These are phyloP conservation scores for Croton laevigatus DNA, from an alignment of 441 rosid species.

Conservation along the genomic window DNA sequence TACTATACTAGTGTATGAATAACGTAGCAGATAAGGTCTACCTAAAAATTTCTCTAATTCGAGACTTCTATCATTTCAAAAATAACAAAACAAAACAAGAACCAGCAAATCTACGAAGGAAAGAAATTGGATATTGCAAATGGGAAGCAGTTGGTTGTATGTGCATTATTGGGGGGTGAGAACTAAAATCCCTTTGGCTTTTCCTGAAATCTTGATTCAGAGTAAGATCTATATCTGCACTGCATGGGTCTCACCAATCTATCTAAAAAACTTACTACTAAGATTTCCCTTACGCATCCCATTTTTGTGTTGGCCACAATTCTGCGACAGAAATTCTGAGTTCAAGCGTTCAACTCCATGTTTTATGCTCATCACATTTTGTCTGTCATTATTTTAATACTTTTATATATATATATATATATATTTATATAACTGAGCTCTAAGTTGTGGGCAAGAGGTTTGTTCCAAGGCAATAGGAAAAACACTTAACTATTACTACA, in stretches of 20 bases:
- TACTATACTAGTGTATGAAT: no score
- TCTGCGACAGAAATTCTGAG: slow-evolving; percentile 32
- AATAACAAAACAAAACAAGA: not conserved
- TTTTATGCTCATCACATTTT: slow-evolving; percentile 19
- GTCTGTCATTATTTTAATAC: no score
- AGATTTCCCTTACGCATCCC: slow-evolving; percentile 12
- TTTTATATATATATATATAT: no score
- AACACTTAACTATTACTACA: not conserved
- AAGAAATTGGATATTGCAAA: not conserved
- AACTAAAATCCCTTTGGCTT: not conserved
- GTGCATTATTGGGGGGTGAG: slow-evolving; percentile 9
- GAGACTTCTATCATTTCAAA: no score
- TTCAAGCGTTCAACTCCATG: slow-evolving; percentile 9
- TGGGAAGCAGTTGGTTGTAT: slow-evolving; percentile 16
- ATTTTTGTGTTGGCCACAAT: slow-evolving; percentile 20
- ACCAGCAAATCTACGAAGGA: not conserved
- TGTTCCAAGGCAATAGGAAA: slow-evolving; percentile 29
- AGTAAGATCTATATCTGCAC: slow-evolving; percentile 16
- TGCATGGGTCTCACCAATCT: slow-evolving; percentile 22
- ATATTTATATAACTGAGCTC: not conserved
- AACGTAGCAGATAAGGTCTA: no score
- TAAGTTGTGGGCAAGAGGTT: slow-evolving; percentile 18
- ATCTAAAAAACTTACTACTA: not conserved
- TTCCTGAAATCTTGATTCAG: slow-evolving; percentile 16
- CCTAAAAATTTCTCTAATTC: no score